Evolutionary conservation across 2,329 filamentous ascomycete genomes (phyloP).

Genomic region (Fusarium austroafricanum): DNA sequence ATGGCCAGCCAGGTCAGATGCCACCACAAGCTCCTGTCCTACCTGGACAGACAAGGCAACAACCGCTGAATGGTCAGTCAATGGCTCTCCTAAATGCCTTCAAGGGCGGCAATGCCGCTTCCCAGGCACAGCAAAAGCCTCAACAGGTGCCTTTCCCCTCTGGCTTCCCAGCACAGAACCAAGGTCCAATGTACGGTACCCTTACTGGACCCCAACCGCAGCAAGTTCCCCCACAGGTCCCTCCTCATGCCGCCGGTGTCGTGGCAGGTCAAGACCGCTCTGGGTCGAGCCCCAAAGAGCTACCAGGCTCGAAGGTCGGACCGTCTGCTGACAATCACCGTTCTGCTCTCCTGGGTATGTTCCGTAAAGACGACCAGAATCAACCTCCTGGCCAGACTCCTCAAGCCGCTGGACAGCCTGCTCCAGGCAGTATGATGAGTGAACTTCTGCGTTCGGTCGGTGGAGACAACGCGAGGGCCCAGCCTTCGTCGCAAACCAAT

Average conservation of each 20-base stretch:
- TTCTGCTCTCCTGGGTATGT: slow-evolving; percentile 64
- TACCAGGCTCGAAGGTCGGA: slow-evolving; percentile 45
- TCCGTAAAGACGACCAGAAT: slow-evolving; percentile 56
- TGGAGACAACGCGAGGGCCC: slow-evolving; percentile 13
- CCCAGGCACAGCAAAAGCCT: slow-evolving; percentile 40
- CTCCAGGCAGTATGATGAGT: slow-evolving; percentile 37
- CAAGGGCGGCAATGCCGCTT: slow-evolving; percentile 47
- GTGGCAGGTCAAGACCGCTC: slow-evolving; percentile 21
- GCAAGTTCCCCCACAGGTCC: slow-evolving; percentile 15
- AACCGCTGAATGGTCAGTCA: slow-evolving; percentile 55
- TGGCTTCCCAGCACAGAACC: slow-evolving; percentile 22
- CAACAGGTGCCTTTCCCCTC: slow-evolving; percentile 22
- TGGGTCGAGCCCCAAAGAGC: slow-evolving; percentile 45
- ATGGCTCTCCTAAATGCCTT: slow-evolving; percentile 60
- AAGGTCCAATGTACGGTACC: slow-evolving; percentile 24
- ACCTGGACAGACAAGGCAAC: slow-evolving; percentile 35
- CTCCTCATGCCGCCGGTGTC: slow-evolving; percentile 13
- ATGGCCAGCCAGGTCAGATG: slow-evolving; percentile 33
- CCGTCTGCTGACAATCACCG: slow-evolving; percentile 54
- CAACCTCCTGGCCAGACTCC: slow-evolving; percentile 16
- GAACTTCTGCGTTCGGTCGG: slow-evolving; percentile 37
- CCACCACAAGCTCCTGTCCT: slow-evolving; percentile 24
- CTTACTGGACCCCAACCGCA: slow-evolving; percentile 20
- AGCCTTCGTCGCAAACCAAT: slow-evolving; percentile 28
- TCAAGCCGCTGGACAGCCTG: slow-evolving; percentile 16